Conservation (phyloP, 345 rosid genomes). For the Murraya koenigii region DNA sequence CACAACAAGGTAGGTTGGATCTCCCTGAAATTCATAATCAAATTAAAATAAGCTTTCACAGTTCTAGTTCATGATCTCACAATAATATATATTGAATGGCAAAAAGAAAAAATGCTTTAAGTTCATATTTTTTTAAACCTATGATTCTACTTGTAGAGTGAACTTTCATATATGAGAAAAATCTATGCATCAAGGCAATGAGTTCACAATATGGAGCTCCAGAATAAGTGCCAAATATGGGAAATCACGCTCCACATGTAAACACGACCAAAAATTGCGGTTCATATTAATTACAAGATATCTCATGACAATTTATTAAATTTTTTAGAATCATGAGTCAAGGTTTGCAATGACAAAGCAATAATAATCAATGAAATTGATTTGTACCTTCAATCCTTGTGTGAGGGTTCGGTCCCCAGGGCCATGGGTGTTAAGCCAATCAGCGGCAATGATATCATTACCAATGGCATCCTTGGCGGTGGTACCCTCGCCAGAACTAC, state of each 20-base stretch:
- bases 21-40: slow-evolving; percentile 54
- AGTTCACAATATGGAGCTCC: background rate
- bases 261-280: background rate
- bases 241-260: background rate
- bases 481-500: slow-evolving; percentile 64
- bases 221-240: background rate
- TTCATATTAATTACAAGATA: background rate
- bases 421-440: slow-evolving; percentile 87
- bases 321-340: background rate
- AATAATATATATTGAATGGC: background rate
- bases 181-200: background rate
- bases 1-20: slow-evolving; percentile 94
- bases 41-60: background rate
- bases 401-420: slow-evolving; percentile 86
- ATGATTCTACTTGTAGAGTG: background rate
- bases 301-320: background rate
- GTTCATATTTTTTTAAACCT: background rate
- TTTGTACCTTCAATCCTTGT: slow-evolving; percentile 80
- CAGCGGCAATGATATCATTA: slow-evolving; percentile 61
- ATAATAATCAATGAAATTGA: background rate
- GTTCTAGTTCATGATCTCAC: background rate
- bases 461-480: slow-evolving; percentile 92
- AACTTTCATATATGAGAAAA: background rate
- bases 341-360: background rate
- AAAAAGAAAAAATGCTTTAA: background rate